Base-by-base conservation (phyloP, 805 yeast species). In the Metschnikowia aberdeeniae region DNA sequence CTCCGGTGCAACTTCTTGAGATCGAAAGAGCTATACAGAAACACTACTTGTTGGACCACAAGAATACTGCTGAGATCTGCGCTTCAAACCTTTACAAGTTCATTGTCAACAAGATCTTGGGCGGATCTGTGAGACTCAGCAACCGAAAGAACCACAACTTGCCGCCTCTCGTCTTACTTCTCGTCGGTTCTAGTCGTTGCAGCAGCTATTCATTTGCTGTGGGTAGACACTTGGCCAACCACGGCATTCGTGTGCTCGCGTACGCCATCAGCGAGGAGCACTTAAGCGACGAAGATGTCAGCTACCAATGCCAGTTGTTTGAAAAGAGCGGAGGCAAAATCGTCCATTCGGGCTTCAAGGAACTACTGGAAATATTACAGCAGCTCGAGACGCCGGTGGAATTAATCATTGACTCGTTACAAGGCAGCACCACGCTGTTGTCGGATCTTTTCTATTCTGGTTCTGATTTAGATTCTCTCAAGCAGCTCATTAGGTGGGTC, bases 1-100 rank as follows among this genome's bases (percentile, higher is more conserved):
- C 90, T 2, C 89, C 95, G 1, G 78, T 87, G 4, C 96, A 90
- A 62, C 64, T 89, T 45, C 67, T 84, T 6, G 96, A 88, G 50
- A 77, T 89, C 39, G 92, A 88, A 60, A 71, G 85, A 34, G 59
- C 81, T 5, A 60, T 82, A 9, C 57, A 68, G 3, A 84, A 80
- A 11, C 34, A 59, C 2, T 76, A 75, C 41, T 83, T 76, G 49
- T 75, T 80, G 4, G 62, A 81, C 11, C 56, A 78, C 1, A 62
- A 70, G 6, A 58, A 67, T 2, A 58, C 82, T 48, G 65, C 76
- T 12, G 97, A 89, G 61, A 80, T 80, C 42, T 80, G 87, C 31
- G 88, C 88, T 4, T 67, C 82, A 28, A 84, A 86, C 39, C 67
- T 89, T 24, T 76, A 86, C 1, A 74, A 70, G 31, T 66, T 85